Conservation (phyloP, 2,329 filamentous ascomycete species). For the Chaetomium olivaceum region DNA sequence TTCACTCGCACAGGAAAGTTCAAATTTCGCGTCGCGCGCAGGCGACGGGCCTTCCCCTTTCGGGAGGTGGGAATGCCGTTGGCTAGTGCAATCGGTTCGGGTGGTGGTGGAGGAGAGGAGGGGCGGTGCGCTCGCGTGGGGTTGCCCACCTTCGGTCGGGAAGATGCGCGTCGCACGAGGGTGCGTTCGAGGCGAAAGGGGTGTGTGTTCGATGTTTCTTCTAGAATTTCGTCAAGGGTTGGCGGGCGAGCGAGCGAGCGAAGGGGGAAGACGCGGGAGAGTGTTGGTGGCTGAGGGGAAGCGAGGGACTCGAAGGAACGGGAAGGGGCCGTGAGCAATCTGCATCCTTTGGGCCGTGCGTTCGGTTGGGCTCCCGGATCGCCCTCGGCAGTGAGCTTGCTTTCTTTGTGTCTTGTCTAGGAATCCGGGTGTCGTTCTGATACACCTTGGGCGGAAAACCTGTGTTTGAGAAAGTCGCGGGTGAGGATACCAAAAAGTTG, state of each 20-base stretch:
- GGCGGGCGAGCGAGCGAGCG: neutral
- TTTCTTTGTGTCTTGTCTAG: neutral
- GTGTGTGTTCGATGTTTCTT: neutral
- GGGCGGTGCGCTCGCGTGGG: neutral
- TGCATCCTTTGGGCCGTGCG: neutral
- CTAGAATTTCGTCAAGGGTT: neutral
- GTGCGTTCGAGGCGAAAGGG: neutral
- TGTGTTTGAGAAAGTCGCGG: neutral
- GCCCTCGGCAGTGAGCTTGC: neutral
- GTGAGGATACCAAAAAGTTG: neutral
- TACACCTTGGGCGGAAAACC: neutral
- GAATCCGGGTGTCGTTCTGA: neutral
- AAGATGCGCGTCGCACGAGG: neutral
- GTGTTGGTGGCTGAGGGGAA: neutral
- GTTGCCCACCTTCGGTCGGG: neutral
- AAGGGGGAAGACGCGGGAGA: neutral
- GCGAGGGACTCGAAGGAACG: neutral
- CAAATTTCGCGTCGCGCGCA: neutral
- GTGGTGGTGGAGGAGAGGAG: neutral
- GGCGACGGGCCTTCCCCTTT: slow-evolving; percentile 8
- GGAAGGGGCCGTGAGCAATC: neutral
- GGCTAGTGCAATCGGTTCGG: no score
- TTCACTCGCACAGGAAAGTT: neutral
- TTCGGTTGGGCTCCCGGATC: neutral
- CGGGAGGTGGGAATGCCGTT: neutral